Percentiles rank a stretch among this genome's conserved stretches.
phyloP scores from a whole-genome alignment of 345 rosid species.

The Camelina hispida region DNA sequence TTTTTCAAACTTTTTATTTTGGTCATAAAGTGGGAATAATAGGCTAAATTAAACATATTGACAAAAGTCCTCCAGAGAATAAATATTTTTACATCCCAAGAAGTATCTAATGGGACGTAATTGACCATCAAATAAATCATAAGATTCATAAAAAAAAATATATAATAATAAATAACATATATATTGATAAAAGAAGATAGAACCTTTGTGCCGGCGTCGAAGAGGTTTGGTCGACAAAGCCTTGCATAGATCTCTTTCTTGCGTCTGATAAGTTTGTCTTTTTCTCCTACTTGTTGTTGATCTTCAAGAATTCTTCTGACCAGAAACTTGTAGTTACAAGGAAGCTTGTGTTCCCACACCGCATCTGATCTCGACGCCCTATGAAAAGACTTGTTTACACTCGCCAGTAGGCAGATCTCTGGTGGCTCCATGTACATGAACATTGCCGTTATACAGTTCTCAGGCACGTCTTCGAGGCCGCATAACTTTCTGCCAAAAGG shows the following conservation, averaged over 20 bases:
- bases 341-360: slow-evolving; percentile 86
- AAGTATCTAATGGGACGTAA: slow-evolving; percentile 23
- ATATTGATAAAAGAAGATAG: neutral
- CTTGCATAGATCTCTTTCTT: slow-evolving; percentile 72
- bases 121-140: slow-evolving; percentile 29
- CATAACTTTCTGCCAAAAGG: slow-evolving; percentile 24
- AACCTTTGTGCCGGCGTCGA: slow-evolving; percentile 80
- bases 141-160: slow-evolving; percentile 4
- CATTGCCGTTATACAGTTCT: slow-evolving; percentile 68
- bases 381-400: slow-evolving; percentile 60
- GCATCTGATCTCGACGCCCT: slow-evolving; percentile 75
- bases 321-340: slow-evolving; percentile 70
- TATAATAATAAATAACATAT: neutral
- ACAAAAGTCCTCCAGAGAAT: neutral
- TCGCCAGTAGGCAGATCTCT: slow-evolving; percentile 77
- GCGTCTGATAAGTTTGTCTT: slow-evolving; percentile 38
- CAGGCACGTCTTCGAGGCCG: slow-evolving; percentile 71
- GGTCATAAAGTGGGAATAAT: neutral
- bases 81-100: slow-evolving; percentile 14
- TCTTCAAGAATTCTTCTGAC: slow-evolving; percentile 53
- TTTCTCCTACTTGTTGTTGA: slow-evolving; percentile 23
- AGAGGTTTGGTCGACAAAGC: slow-evolving; percentile 61
- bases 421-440: slow-evolving; percentile 73
- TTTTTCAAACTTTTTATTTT: slow-evolving; percentile 2
- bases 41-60: slow-evolving; percentile 4